Evolutionary conservation across 805 yeast genomes (phyloP).

Genomic region (Monosporozyma siamensis): DNA sequence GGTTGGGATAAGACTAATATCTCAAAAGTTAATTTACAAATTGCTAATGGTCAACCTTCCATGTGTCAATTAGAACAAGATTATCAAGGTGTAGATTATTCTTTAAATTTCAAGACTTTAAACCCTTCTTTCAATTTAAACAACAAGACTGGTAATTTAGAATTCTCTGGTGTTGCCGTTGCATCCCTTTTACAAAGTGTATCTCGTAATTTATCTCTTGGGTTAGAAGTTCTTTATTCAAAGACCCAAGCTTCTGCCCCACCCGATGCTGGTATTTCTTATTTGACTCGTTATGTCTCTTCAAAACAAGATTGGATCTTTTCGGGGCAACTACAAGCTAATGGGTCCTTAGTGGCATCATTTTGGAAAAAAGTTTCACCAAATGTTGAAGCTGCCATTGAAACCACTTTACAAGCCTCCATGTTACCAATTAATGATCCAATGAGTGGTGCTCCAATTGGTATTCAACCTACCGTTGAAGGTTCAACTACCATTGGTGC

Average conservation of each 20-base stretch:
- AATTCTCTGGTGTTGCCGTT: slow-evolving; percentile 84
- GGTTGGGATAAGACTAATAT: slow-evolving; percentile 76
- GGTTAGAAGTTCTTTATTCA: slow-evolving; percentile 87
- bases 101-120: slow-evolving; percentile 80
- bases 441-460: slow-evolving; percentile 69
- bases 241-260: slow-evolving; percentile 58
- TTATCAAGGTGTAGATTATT: slow-evolving; percentile 79
- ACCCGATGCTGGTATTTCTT: slow-evolving; percentile 85
- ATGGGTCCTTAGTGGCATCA: slow-evolving; percentile 80
- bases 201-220: slow-evolving; percentile 74
- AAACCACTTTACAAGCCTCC: slow-evolving; percentile 71
- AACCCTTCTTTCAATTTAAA: slow-evolving; percentile 66
- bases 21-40: slow-evolving; percentile 80
- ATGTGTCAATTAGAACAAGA: slow-evolving; percentile 97
- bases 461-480: slow-evolving; percentile 76
- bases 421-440: slow-evolving; percentile 67
- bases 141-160: slow-evolving; percentile 32
- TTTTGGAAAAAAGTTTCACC: slow-evolving; percentile 92
- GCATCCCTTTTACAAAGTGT: slow-evolving; percentile 86
- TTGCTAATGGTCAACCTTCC: slow-evolving; percentile 80
- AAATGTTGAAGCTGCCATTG: slow-evolving; percentile 90
- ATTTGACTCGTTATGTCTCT: slow-evolving; percentile 81
- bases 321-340: slow-evolving; percentile 86
- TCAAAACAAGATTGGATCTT: slow-evolving; percentile 74
- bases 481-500: slow-evolving; percentile 93